Conservation (phyloP, 2,329 filamentous ascomycete species). For the Aphanocladium album region DNA sequence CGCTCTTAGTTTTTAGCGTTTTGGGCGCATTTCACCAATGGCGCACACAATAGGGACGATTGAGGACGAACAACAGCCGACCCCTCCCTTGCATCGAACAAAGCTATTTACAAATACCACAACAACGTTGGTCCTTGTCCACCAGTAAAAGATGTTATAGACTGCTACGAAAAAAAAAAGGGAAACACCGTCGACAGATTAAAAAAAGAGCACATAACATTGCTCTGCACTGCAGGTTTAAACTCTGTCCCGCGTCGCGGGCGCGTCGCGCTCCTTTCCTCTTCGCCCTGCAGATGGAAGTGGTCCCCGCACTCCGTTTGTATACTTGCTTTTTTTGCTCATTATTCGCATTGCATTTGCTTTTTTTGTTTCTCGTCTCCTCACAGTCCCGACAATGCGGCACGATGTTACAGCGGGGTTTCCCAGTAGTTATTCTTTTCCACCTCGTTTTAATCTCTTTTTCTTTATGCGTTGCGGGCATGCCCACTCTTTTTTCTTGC, state of each 20-base stretch:
- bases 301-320: background rate
- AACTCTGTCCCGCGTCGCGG: background rate
- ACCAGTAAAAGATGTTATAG: background rate
- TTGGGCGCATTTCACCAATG: background rate
- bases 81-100: background rate
- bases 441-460: background rate
- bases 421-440: background rate
- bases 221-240: background rate
- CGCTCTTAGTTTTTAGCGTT: too few species aligned
- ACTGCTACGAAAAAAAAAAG: background rate
- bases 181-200: background rate
- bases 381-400: conserved; percentile 1
- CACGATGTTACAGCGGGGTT: background rate
- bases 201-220: background rate
- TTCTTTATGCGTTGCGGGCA: background rate
- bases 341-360: background rate
- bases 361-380: background rate
- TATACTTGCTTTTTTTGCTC: conserved; percentile 5
- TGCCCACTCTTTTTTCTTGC: background rate
- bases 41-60: background rate
- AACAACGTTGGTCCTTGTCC: background rate
- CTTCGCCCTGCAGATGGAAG: conserved; percentile 7
- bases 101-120: background rate
- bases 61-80: background rate
- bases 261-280: background rate